These are phyloP conservation scores for Trichocladium uniseriatum DNA, from an alignment of 495 filamentous ascomycete genomes.

Conservation along the genomic window DNA sequence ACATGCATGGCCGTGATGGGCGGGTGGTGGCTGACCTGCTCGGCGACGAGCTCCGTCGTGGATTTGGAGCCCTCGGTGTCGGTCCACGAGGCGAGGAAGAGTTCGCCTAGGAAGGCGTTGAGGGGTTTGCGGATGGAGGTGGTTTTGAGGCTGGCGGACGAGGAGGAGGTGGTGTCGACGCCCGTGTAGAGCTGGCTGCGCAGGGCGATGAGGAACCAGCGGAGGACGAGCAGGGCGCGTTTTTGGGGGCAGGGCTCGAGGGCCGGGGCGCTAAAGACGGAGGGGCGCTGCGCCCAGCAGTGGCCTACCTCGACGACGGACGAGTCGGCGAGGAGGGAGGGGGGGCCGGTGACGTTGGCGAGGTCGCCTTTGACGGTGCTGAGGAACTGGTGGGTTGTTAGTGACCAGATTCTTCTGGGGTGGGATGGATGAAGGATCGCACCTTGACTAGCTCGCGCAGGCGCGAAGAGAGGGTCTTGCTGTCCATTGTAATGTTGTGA, in stretches of 20 bases:
- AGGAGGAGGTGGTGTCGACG: constrained; percentile 3
- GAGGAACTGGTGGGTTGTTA: constrained; percentile 48
- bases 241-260: constrained; percentile 59
- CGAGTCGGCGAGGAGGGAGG: constrained; percentile 70
- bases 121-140: constrained; percentile 31
- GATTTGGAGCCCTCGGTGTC: constrained; percentile 55
- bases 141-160: background rate
- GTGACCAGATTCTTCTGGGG: no score
- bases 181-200: constrained; percentile 59
- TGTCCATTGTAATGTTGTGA: constrained; percentile 9
- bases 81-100: constrained; percentile 53
- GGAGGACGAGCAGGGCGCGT: constrained; percentile 66
- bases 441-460: constrained; percentile 22
- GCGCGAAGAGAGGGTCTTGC: constrained; percentile 17
- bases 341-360: constrained; percentile 74
- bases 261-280: constrained; percentile 70
- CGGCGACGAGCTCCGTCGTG: constrained; percentile 60
- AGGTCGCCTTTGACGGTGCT: constrained; percentile 80
- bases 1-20: constrained; percentile 82
- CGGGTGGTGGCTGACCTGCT: constrained; percentile 62
- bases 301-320: constrained; percentile 78
- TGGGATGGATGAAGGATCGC: background rate
- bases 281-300: constrained; percentile 80
- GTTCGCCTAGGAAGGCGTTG: constrained; percentile 35
- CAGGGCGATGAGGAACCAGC: constrained; percentile 76